Base-by-base conservation (phyloP, 305 asterid species). In the Fraxinus nigra region DNA sequence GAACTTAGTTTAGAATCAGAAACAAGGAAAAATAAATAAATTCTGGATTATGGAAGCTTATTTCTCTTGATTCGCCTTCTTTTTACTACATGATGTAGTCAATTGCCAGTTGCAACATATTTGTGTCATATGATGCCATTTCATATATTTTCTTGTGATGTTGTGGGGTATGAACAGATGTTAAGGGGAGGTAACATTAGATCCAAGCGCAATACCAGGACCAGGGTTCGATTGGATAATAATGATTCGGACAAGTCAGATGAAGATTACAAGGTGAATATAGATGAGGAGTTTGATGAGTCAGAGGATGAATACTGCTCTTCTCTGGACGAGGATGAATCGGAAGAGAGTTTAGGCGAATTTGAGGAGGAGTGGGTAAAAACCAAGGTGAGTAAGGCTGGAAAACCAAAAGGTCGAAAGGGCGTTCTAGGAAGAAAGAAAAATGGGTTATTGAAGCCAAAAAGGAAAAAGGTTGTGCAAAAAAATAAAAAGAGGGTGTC, bases 261-360 rank as follows among this genome's bases (percentile, higher is more conserved):
- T 79, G 98, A 95, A 92, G 99, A 95, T 87, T 95, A 92, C 84
- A 86, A 79, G 73, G 89, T 91, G 82, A 91, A 85, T 83, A 93
- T 91, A 70, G 97, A 91, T 77, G 97, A 91, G 83, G 97, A 85
- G 83, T 48, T 90, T 81, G 82, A 86, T 35, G 92, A 85, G 78
- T 93, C 95, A 20, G 99, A 92, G 81, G 98, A 90, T 80, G 99
- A 90, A 75, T 89, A 90, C 82, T 87, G 89, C 76, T 91, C 95
- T 78, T 89, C 97, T 78, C 89, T 92, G 65, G 92, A 90, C 14
- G 97, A 87, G 79, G 97, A 92, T 88, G 98, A 90, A 78, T 85
- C 89, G 8, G 93, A 87, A 24, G 93, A 86, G 63, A 89, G 91
- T 80, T 82, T 87, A n/a, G 88, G 87, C 26, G 87, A 83, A 76